Conservation (phyloP, 306 rosid species). For the Sicyos baderoa region DNA sequence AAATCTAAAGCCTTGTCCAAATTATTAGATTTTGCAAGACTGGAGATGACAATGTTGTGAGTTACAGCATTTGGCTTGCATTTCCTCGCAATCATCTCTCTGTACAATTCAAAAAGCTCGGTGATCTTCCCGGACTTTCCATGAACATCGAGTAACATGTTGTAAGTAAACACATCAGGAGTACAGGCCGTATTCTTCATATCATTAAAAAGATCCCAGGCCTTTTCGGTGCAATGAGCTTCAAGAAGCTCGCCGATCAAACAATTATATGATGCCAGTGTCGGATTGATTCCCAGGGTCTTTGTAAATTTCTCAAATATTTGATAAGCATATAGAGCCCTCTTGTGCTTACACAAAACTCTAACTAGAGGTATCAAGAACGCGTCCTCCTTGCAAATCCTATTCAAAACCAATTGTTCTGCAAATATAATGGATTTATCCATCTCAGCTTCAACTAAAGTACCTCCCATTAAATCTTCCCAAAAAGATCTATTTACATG, state of each 20-base stretch:
- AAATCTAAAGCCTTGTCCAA: conserved; percentile 57
- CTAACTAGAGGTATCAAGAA: conserved; percentile 56
- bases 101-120: conserved; percentile 55
- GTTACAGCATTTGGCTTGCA: conserved; percentile 72
- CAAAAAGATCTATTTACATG: conserved; percentile 43
- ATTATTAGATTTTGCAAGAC: conserved; percentile 54
- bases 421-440: conserved; percentile 54
- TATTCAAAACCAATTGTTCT: conserved; percentile 46
- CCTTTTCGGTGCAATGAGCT: conserved; percentile 34
- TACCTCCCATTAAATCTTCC: conserved; percentile 70
- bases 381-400: conserved; percentile 54
- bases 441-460: conserved; percentile 51
- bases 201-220: conserved; percentile 61
- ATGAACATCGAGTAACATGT: conserved; percentile 64
- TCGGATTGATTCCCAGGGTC: conserved; percentile 49
- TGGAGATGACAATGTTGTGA: conserved; percentile 67
- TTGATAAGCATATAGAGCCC: conserved; percentile 52
- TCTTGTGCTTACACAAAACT: conserved; percentile 50
- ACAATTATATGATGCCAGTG: conserved; percentile 64
- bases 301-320: conserved; percentile 59
- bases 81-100: conserved; percentile 63
- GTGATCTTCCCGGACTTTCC: conserved; percentile 66
- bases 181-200: conserved; percentile 62
- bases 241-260: conserved; percentile 71
- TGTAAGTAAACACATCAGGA: conserved; percentile 80